Percentiles rank a stretch among this genome's conserved stretches.
Conservation (phyloP, 139 green algal genomes). For the Deuterostichococcus epilithicus region DNA sequence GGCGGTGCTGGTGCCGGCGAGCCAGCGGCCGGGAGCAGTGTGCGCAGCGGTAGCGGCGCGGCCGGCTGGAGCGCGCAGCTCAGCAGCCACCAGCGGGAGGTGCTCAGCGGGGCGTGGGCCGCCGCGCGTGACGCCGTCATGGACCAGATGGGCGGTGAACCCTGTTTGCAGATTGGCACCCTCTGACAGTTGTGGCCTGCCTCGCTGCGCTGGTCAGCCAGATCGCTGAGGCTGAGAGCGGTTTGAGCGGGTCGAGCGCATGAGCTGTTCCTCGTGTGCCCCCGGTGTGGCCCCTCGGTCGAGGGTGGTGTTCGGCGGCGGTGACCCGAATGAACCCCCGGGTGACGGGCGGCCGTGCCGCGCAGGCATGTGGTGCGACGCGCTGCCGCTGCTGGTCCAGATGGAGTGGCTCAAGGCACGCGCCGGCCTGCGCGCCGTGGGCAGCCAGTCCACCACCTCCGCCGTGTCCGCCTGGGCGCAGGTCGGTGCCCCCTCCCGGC, state of each 20-base stretch:
- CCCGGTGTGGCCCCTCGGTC: too few species aligned
- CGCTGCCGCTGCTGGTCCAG: constrained; percentile 55
- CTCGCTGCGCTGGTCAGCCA: too few species aligned
- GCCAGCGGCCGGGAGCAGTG: not conserved
- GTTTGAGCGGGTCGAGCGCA: too few species aligned
- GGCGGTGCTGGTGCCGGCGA: constrained; percentile 2
- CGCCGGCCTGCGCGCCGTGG: constrained; percentile 23
- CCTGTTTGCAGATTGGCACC: too few species aligned
- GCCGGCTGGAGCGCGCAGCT: constrained; percentile 8
- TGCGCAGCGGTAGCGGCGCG: not conserved
- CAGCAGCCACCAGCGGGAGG: not conserved
- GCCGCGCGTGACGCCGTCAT: not conserved
- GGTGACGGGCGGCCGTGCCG: not conserved
- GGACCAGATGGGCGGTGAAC: not conserved
- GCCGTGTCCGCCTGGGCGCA: constrained; percentile 50
- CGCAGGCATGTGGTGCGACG: constrained; percentile 69
- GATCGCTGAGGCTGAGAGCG: too few species aligned
- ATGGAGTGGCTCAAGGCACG: constrained; percentile 53
- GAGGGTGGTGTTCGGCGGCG: too few species aligned
- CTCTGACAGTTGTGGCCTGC: too few species aligned
- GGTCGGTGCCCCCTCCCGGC: not conserved
- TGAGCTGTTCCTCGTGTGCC: too few species aligned
- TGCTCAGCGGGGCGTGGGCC: not conserved
- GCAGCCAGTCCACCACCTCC: constrained; percentile 26
- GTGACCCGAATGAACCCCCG: too few species aligned